These are phyloP conservation scores for Syzygium aromaticum DNA, from an alignment of 345 rosid genomes.

Conservation along the genomic window DNA sequence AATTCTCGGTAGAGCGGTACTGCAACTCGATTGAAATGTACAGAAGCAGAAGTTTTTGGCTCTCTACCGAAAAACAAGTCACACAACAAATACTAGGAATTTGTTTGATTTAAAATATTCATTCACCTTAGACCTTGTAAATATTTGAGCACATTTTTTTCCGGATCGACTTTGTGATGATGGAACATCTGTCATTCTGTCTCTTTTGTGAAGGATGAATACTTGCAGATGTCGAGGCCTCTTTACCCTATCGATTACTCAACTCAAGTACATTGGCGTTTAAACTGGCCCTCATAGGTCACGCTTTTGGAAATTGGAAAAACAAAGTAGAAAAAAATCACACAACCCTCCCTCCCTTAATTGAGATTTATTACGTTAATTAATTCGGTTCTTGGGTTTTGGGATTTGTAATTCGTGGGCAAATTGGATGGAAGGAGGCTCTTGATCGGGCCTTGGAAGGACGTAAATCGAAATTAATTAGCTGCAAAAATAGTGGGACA, in stretches of 20 bases:
- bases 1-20: constrained; percentile 76
- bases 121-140: too few relatives aligned
- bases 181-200: too few relatives aligned
- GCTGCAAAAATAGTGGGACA: background rate
- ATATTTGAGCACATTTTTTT: too few relatives aligned
- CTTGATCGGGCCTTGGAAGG: background rate
- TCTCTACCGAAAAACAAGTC: too few relatives aligned
- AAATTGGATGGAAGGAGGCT: background rate
- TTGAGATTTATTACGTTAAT: background rate
- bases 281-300: background rate
- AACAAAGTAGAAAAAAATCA: background rate
- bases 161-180: too few relatives aligned
- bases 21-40: constrained; percentile 49
- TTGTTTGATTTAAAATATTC: too few relatives aligned
- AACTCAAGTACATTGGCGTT: too few relatives aligned
- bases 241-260: too few relatives aligned
- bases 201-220: too few relatives aligned
- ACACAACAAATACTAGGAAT: too few relatives aligned
- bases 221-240: too few relatives aligned
- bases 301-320: background rate
- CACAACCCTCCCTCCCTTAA: background rate
- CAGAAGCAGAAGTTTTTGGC: background rate
- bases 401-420: constrained; percentile 1
- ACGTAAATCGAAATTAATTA: background rate
- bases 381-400: background rate